phyloP scores from a whole-genome alignment of 139 green algal species.

The Picochlorum sp. region DNA sequence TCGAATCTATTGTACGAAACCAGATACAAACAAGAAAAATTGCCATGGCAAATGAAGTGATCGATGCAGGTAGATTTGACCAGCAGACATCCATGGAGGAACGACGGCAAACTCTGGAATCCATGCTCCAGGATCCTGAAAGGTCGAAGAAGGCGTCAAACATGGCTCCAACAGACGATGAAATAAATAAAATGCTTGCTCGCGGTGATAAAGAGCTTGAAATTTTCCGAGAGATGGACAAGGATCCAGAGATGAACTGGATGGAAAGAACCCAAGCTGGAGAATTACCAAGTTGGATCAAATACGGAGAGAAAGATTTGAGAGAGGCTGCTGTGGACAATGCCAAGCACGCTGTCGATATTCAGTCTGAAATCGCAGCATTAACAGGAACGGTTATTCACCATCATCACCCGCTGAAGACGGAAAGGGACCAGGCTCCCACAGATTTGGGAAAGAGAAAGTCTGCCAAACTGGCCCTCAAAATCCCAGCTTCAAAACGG shows the following conservation, averaged over 20 bases:
- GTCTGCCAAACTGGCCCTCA: constrained; percentile 11
- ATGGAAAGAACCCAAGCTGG: constrained; percentile 6
- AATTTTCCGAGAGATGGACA: constrained; percentile 38
- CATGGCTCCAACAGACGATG: constrained; percentile 38
- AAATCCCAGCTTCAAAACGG: constrained; percentile 6
- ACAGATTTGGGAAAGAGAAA: background rate
- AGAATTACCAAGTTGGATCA: constrained; percentile 6
- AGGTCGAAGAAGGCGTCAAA: constrained; percentile 42
- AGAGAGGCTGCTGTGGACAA: constrained; percentile 8
- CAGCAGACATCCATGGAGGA: constrained; percentile 87
- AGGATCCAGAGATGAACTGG: constrained; percentile 16
- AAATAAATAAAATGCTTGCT: constrained; percentile 56
- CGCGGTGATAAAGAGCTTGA: constrained; percentile 32
- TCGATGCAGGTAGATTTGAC: constrained; percentile 90
- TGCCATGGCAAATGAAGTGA: constrained; percentile 97
- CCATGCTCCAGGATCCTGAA: constrained; percentile 66
- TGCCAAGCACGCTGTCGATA: background rate
- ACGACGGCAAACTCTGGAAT: constrained; percentile 68
- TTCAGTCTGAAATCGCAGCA: background rate
- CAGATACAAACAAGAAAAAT: constrained; percentile 97
- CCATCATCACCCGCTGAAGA: background rate
- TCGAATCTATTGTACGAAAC: constrained; percentile 93
- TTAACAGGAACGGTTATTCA: constrained; percentile 5
- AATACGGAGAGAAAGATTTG: constrained; percentile 4
- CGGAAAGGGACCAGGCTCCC: background rate